Base-by-base conservation (phyloP, 2,329 filamentous ascomycete species). In the Rhexocercosporidium sp. region DNA sequence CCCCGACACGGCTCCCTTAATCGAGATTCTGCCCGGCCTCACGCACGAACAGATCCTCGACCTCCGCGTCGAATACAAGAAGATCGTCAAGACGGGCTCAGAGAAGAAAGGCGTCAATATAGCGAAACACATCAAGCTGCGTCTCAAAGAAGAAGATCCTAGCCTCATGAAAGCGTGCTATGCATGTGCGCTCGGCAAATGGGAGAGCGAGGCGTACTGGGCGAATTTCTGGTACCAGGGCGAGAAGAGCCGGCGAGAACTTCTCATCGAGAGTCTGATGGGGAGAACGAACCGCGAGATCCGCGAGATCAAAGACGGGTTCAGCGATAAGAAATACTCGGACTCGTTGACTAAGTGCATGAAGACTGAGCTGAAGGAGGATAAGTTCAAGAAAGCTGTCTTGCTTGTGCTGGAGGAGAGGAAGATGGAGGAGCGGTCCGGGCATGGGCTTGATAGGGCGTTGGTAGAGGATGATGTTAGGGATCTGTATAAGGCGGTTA, bases 191-290 rank as follows among this genome's bases (percentile, higher is more conserved):
- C 86, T 98, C 0, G 96, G 96, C 11, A 86, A 87, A 62, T 98
- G 94, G 90, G 96, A 97, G 81, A 91, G 90, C 73, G 96, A 99
- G 79, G 93, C 93, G 0, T 97, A 97, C 83, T 99, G 96, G 94
- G 94, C 95, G 67, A 98, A 97, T 78, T 97, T 93, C 79, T 98
- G 94, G 90, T 98, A 97, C 81, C 95, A 97, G 77, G 90, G 90
- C 44, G 92, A 95, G 78, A 92, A 90, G 74, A 92, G 90, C 8
- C 87, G 93, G 2, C 88, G 94, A 6, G 95, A 98, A 79, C 84
- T 99, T 41, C 86, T 99, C 62, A 97, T 98, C 74, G 96, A 99
- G 80, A 88, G 90, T 6, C 85, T 99, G 22, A 97, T 97, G 89
- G 96, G 96, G 0, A 88, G 94, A 6, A 89, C 89, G 31, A 97